A percentile compares a stretch with the other conserved stretches of the same genome.
phyloP scores from a whole-genome alignment of 371 early-diverging fungal species.

The Globomyces sp. region DNA sequence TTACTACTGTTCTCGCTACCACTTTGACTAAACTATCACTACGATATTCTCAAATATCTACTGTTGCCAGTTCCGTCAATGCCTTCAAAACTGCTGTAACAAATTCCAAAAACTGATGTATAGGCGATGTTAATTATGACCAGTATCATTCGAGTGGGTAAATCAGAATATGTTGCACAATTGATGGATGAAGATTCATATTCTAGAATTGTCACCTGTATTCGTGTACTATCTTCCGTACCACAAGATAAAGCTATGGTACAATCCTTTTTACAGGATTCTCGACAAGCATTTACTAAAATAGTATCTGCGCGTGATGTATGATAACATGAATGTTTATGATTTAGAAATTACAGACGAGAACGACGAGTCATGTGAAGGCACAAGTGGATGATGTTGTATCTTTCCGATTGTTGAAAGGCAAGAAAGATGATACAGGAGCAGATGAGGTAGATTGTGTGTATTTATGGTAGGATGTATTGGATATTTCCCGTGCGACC shows the following conservation, averaged over 20 bases:
- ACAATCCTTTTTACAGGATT: slow-evolving; percentile 62
- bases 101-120: no score
- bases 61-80: slow-evolving; percentile 62
- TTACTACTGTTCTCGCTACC: slow-evolving; percentile 83
- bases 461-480: slow-evolving; percentile 48
- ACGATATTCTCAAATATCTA: slow-evolving; percentile 48
- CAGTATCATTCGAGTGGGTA: slow-evolving; percentile 88
- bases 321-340: background rate
- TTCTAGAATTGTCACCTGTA: slow-evolving; percentile 86
- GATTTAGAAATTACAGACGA: slow-evolving; percentile 20
- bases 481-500: slow-evolving; percentile 84
- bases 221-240: slow-evolving; percentile 66
- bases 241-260: slow-evolving; percentile 20
- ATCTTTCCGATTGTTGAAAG: slow-evolving; percentile 77
- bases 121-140: slow-evolving; percentile 89
- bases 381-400: slow-evolving; percentile 88
- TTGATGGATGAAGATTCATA: slow-evolving; percentile 96
- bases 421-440: slow-evolving; percentile 65
- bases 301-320: slow-evolving; percentile 74
- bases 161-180: slow-evolving; percentile 73
- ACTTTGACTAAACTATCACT: slow-evolving; percentile 87
- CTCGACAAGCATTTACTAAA: slow-evolving; percentile 69
- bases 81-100: slow-evolving; percentile 77
- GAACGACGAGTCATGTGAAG: slow-evolving; percentile 44
- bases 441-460: slow-evolving; percentile 60